Conservation (phyloP, 2,329 filamentous ascomycete genomes). For the Aspergillus flavus region DNA sequence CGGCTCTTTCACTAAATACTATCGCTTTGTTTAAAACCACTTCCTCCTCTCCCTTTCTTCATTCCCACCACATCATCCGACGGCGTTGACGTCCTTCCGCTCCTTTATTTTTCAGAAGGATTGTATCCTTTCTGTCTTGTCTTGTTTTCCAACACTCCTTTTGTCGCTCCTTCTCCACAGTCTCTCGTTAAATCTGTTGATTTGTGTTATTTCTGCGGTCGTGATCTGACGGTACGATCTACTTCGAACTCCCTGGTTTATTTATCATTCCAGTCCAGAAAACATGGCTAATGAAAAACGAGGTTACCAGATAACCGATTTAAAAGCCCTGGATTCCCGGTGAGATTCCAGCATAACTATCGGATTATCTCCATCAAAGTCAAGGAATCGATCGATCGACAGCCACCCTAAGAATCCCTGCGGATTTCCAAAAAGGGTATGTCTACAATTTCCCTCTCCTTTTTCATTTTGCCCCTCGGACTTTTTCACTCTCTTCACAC, state of each 20-base stretch:
- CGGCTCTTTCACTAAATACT: constrained; percentile 1
- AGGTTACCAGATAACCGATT: background rate
- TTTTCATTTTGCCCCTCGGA: background rate
- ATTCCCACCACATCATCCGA: constrained; percentile 8
- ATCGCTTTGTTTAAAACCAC: constrained; percentile 11
- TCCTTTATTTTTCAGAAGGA: constrained; percentile 12
- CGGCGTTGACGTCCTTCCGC: constrained; percentile 18
- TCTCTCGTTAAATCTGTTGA: constrained; percentile 11
- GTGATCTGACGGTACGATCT: background rate
- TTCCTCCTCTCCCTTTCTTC: constrained; percentile 6
- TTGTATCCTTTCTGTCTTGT: constrained; percentile 7
- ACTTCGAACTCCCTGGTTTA: background rate
- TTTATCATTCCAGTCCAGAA: background rate
- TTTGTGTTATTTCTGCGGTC: background rate
- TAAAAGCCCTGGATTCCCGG: constrained; percentile 12
- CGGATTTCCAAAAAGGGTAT: constrained; percentile 6
- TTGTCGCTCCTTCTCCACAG: constrained; percentile 3
- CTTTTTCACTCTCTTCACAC: background rate
- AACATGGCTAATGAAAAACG: background rate
- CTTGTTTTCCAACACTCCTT: background rate
- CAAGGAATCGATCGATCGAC: constrained; percentile 6
- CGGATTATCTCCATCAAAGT: background rate
- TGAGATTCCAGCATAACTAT: constrained; percentile 2
- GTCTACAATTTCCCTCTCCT: background rate
- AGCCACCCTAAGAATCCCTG: background rate